A percentile compares a stretch with the other conserved stretches of the same genome.
Evolutionary conservation across 2,329 filamentous ascomycete species (phyloP).

Genomic region (Emmonsiellopsis sp.): DNA sequence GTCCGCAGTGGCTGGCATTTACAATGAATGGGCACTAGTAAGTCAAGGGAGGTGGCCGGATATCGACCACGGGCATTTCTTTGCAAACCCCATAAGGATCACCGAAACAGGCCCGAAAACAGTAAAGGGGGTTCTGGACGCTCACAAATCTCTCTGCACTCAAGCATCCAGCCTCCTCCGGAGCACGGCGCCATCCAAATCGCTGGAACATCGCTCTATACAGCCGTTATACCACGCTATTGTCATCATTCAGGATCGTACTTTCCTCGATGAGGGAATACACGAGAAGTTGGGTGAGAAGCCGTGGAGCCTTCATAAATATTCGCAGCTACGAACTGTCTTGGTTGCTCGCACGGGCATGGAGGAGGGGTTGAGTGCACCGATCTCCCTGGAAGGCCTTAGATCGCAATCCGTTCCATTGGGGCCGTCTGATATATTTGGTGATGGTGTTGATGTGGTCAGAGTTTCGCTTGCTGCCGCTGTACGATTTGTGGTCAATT

Average conservation of each 20-base stretch:
- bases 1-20: not conserved
- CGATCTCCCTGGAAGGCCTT: slow-evolving; percentile 1
- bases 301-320: not conserved
- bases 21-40: not conserved
- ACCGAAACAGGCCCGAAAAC: not conserved
- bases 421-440: not conserved
- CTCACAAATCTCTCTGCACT: not conserved
- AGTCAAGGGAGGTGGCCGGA: not conserved
- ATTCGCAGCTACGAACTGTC: not conserved
- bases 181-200: not conserved
- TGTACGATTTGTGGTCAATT: not conserved
- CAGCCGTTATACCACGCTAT: not conserved
- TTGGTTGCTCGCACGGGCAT: not conserved
- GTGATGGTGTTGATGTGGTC: not conserved
- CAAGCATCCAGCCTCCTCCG: not conserved
- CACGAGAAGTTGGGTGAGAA: not conserved
- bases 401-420: not conserved
- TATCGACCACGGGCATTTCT: not conserved
- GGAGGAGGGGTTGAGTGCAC: not conserved
- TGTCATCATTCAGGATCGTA: not conserved
- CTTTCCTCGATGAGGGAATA: not conserved
- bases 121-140: not conserved
- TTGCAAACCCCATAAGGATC: not conserved
- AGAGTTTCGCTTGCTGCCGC: not conserved
- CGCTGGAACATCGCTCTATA: not conserved